Conservation (phyloP, 345 rosid species). For the Psidium guajava region DNA sequence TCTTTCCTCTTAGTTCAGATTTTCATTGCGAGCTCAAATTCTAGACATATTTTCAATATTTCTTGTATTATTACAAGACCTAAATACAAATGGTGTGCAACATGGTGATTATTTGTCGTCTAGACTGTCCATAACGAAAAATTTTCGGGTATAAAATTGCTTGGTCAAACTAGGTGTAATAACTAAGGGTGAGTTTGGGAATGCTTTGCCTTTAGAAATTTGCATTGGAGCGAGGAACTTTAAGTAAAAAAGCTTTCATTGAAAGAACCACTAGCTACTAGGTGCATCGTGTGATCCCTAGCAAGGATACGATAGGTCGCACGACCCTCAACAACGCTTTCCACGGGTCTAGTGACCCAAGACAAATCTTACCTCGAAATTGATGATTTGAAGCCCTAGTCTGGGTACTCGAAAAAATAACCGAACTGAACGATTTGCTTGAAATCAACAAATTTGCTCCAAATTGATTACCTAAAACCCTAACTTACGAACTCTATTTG, state of each 20-base stretch:
- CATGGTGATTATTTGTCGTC: neutral
- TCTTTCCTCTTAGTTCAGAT: too few relatives aligned
- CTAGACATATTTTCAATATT: too few relatives aligned
- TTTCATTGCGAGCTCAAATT: too few relatives aligned
- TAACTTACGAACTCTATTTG: neutral
- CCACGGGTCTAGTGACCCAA: neutral
- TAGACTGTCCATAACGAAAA: neutral
- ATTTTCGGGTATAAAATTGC: neutral
- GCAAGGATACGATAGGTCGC: neutral
- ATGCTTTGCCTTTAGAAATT: too few relatives aligned
- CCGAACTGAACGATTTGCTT: neutral
- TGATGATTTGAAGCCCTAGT: neutral
- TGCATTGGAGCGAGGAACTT: neutral
- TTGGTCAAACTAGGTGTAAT: too few relatives aligned
- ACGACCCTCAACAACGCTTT: neutral
- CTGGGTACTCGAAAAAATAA: neutral
- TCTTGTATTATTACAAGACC: neutral
- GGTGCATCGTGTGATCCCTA: neutral
- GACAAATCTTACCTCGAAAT: neutral
- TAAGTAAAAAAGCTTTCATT: neutral
- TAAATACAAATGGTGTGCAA: neutral
- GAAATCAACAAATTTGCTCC: neutral
- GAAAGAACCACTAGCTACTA: neutral
- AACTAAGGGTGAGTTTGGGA: too few relatives aligned
- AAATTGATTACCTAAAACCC: neutral